phyloP scores from a whole-genome alignment of 306 rosid genomes.

The Vigna radiata region DNA sequence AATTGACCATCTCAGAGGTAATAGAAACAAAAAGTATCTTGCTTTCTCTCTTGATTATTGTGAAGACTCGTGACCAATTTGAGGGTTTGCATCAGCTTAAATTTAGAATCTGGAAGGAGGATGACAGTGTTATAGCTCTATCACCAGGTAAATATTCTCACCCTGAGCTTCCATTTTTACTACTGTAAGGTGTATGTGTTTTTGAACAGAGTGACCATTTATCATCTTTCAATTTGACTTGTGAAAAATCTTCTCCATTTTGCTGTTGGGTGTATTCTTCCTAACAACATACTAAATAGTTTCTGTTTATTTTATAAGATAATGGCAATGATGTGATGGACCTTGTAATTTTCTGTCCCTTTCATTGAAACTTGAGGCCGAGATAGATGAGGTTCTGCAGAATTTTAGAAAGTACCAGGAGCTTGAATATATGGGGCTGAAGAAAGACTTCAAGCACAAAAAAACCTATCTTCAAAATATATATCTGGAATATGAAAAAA shows the following conservation, averaged over 20 bases:
- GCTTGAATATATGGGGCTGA: conserved; percentile 63
- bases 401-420: conserved; percentile 72
- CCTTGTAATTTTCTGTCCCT: conserved; percentile 46
- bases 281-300: conserved; percentile 30
- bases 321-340: conserved; percentile 47
- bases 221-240: too few relatives aligned
- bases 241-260: too few relatives aligned
- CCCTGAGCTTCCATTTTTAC: not conserved
- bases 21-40: conserved; percentile 37
- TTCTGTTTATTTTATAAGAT: conserved; percentile 30
- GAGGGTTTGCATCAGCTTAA: conserved; percentile 66
- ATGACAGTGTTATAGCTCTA: conserved; percentile 31
- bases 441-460: conserved; percentile 66
- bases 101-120: conserved; percentile 61
- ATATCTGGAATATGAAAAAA: conserved; percentile 61
- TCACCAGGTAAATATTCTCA: conserved; percentile 54
- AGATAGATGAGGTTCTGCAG: conserved; percentile 59
- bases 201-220: not conserved
- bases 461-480: conserved; percentile 57
- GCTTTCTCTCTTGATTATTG: conserved; percentile 10
- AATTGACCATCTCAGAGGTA: conserved; percentile 72
- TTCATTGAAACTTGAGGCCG: conserved; percentile 56
- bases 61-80: conserved; percentile 52
- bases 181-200: too few relatives aligned
- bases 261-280: conserved; percentile 8